Conservation (phyloP, 306 rosid species). For the Rosa persica region DNA sequence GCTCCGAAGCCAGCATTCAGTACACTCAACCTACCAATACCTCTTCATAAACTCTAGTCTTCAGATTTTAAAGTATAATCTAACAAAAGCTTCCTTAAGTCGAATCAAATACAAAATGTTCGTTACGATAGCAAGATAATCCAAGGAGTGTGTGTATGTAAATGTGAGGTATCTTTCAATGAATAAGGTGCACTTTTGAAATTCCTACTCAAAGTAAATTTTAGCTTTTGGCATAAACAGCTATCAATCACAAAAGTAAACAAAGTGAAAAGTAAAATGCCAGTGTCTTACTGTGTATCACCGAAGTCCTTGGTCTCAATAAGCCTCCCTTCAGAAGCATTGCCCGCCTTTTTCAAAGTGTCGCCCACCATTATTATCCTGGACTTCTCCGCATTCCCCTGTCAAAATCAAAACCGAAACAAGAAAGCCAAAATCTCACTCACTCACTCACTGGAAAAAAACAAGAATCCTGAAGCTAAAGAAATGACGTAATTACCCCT, state of each 20-base stretch:
- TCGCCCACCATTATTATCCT: conserved; percentile 95
- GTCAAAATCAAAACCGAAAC: not conserved
- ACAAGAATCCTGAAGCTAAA: not conserved
- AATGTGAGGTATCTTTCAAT: not conserved
- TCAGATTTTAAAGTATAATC: not conserved
- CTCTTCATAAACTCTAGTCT: not conserved
- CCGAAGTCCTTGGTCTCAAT: conserved; percentile 55
- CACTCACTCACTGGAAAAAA: not conserved
- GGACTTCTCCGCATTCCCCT: conserved; percentile 94
- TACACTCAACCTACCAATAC: not conserved
- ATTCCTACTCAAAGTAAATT: not conserved
- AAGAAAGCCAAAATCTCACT: not conserved
- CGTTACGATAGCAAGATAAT: not conserved
- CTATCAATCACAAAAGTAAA: not conserved
- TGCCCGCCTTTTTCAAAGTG: conserved; percentile 79
- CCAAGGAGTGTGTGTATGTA: not conserved
- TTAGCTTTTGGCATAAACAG: not conserved
- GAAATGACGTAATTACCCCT: conserved; percentile 52
- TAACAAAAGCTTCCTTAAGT: not conserved
- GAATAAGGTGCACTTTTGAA: not conserved
- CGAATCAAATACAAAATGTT: not conserved
- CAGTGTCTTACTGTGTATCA: conserved; percentile 56
- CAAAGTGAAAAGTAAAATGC: not conserved
- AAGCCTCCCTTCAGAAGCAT: conserved; percentile 55
- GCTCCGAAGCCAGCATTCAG: conserved; percentile 3